A percentile compares a stretch with the other conserved stretches of the same genome.
Conservation (phyloP, 1,139 yeast genomes). For the Lodderomyces parapsilosis region DNA sequence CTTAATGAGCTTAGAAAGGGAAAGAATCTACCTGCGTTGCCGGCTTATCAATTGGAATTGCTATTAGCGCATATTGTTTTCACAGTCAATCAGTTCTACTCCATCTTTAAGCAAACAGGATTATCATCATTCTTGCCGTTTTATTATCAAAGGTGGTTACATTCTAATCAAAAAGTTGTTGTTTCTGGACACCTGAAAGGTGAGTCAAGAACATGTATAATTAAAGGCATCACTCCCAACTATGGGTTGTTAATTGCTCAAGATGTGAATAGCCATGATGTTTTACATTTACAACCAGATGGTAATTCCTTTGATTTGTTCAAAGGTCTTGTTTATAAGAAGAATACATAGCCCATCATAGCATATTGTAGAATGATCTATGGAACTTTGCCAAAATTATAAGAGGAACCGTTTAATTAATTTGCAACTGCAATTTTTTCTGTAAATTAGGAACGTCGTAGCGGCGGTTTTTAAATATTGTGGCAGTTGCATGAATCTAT, state of each 20-base stretch:
- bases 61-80: conserved; percentile 70
- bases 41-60: conserved; percentile 55
- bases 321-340: conserved; percentile 81
- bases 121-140: conserved; percentile 65
- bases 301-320: conserved; percentile 97
- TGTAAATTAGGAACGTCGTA: too few species aligned
- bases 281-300: conserved; percentile 84
- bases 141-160: conserved; percentile 87
- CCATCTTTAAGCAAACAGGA: conserved; percentile 63
- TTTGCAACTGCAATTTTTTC: too few species aligned
- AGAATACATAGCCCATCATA: conserved; percentile 22
- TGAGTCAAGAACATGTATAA: conserved; percentile 49
- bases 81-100: conserved; percentile 59
- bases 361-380: too few species aligned
- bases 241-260: conserved; percentile 80
- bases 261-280: conserved; percentile 59
- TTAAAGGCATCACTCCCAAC: conserved; percentile 79
- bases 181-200: conserved; percentile 43
- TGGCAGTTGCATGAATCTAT: too few species aligned
- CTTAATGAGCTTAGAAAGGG: conserved; percentile 51
- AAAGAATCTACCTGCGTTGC: conserved; percentile 42
- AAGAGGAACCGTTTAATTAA: too few species aligned
- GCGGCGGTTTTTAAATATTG: too few species aligned
- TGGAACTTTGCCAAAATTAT: too few species aligned
- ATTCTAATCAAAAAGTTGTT: conserved; percentile 62